These are phyloP conservation scores for Microsporum ferrugineum DNA, from an alignment of 2,329 filamentous ascomycete genomes.

Conservation along the genomic window DNA sequence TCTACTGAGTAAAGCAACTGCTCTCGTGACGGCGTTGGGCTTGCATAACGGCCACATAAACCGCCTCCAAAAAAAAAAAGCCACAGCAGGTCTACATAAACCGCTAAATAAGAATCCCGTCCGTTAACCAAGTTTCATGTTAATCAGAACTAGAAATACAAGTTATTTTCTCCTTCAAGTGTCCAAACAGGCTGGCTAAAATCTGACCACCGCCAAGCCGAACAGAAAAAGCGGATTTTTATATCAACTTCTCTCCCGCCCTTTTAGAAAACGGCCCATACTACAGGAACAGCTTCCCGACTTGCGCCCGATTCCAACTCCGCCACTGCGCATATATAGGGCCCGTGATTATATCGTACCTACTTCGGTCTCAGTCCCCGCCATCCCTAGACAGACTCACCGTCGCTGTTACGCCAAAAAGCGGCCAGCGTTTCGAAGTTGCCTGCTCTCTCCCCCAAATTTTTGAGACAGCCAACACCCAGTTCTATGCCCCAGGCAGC, in stretches of 20 bases:
- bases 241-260: neutral
- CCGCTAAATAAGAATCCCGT: neutral
- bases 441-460: neutral
- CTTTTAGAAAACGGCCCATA: neutral
- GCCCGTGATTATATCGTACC: neutral
- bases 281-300: neutral
- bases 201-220: neutral
- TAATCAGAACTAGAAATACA: neutral
- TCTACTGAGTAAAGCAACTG: neutral
- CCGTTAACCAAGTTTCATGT: neutral
- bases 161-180: neutral
- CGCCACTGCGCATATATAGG: neutral
- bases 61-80: neutral
- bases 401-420: slow-evolving; percentile 13
- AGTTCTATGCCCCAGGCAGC: slow-evolving; percentile 8
- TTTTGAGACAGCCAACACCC: neutral
- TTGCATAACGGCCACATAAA: neutral
- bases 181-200: neutral
- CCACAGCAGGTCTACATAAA: neutral
- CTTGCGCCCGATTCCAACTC: neutral
- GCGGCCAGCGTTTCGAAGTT: slow-evolving; percentile 14
- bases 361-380: neutral
- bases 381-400: neutral
- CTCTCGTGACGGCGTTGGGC: neutral
- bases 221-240: neutral